Percentiles rank a stretch among this genome's conserved stretches.
Conservation (phyloP, 768 basidiomycete genomes). For the Roridomyces roridus region DNA sequence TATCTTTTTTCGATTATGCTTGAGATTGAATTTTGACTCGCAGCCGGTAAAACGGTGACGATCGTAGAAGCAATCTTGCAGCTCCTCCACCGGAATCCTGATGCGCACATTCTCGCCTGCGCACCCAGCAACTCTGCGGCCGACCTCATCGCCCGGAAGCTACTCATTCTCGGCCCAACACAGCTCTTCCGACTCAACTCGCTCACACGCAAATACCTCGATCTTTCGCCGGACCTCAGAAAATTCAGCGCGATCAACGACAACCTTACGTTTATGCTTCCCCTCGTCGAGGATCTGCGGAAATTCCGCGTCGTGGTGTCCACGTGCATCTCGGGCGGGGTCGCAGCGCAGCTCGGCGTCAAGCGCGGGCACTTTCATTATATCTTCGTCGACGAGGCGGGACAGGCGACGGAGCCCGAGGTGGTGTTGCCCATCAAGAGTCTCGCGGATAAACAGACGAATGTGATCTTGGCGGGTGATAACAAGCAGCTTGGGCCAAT, state of each 20-base stretch:
- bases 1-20: neutral
- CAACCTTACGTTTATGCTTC: constrained; percentile 52
- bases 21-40: constrained; percentile 45
- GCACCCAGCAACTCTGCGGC: constrained; percentile 75
- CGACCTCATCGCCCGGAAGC: constrained; percentile 58
- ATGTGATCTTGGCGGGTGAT: constrained; percentile 64
- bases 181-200: constrained; percentile 63
- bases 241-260: constrained; percentile 46
- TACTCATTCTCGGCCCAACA: constrained; percentile 39
- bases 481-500: constrained; percentile 69
- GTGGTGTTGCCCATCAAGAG: constrained; percentile 61
- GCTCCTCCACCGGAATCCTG: constrained; percentile 46
- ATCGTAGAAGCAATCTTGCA: constrained; percentile 69
- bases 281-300: constrained; percentile 42
- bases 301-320: constrained; percentile 59
- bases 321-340: constrained; percentile 61
- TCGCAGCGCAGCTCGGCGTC: constrained; percentile 55
- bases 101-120: constrained; percentile 61
- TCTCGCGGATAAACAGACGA: constrained; percentile 51
- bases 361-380: constrained; percentile 61
- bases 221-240: constrained; percentile 44
- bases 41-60: constrained; percentile 74
- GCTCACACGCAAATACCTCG: constrained; percentile 43
- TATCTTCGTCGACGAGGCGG: constrained; percentile 71
- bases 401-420: constrained; percentile 67